Conservation (phyloP, 257 asterid genomes). For the Datura wrightii region DNA sequence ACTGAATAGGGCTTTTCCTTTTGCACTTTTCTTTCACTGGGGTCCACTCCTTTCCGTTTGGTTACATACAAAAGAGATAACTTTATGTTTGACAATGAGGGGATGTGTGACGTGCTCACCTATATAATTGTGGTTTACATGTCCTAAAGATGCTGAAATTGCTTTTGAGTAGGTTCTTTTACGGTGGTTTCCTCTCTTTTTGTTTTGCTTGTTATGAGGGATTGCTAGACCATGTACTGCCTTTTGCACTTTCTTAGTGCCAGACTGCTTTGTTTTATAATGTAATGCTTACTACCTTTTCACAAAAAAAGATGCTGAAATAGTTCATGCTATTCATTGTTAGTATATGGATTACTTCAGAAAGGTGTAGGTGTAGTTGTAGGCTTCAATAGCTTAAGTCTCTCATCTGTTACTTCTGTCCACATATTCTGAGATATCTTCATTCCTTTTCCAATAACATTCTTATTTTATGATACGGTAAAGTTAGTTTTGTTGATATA, state of each 20-base stretch:
- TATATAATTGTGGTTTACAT: neutral
- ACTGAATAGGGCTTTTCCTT: neutral
- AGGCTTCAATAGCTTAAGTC: conserved; percentile 3
- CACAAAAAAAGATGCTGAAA: neutral
- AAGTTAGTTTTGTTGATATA: neutral
- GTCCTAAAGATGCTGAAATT: neutral
- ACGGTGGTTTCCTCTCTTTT: neutral
- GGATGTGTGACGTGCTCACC: neutral
- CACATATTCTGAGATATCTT: neutral
- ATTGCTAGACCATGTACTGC: no score
- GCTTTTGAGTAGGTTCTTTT: neutral
- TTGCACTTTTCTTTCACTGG: neutral
- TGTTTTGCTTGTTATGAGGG: neutral
- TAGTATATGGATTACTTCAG: neutral
- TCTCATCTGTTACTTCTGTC: conserved; percentile 30
- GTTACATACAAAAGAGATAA: neutral
- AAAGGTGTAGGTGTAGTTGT: conserved; percentile 3
- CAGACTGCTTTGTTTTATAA: neutral
- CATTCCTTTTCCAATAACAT: neutral
- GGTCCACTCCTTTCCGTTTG: neutral
- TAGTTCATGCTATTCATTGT: neutral
- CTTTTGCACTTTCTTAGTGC: neutral
- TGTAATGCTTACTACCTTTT: neutral
- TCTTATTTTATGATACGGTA: neutral
- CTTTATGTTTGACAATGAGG: neutral